Conservation (phyloP, 1,139 yeast species). For the Yamadazyma mexicana region DNA sequence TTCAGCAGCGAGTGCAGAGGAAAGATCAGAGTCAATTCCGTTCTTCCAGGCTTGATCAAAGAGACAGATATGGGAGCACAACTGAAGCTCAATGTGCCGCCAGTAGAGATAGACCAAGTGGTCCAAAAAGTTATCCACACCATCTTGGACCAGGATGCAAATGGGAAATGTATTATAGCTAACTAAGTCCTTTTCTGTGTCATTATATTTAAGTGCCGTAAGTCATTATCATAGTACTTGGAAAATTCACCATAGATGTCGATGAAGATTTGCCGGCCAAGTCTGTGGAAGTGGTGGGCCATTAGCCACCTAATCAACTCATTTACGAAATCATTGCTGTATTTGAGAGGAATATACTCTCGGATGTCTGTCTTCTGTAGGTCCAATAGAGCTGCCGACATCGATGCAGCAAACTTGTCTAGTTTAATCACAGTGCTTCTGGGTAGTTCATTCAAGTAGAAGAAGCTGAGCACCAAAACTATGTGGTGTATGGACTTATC, state of each 20-base stretch:
- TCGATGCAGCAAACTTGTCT: background rate
- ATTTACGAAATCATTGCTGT: conserved; percentile 10
- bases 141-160: conserved; percentile 29
- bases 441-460: conserved; percentile 1
- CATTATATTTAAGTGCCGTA: conserved; percentile 6
- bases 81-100: conserved; percentile 24
- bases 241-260: conserved; percentile 12
- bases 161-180: conserved; percentile 34
- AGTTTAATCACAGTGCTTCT: background rate
- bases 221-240: conserved; percentile 12
- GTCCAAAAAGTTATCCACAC: conserved; percentile 29
- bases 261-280: conserved; percentile 7
- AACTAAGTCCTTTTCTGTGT: background rate
- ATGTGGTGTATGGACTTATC: conserved; percentile 2
- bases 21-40: conserved; percentile 55
- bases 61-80: conserved; percentile 71
- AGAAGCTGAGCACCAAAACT: conserved; percentile 6
- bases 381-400: background rate
- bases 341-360: conserved; percentile 10
- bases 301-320: conserved; percentile 14
- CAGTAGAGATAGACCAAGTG: conserved; percentile 24
- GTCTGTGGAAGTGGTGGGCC: conserved; percentile 2
- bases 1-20: conserved; percentile 64
- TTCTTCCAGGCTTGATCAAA: conserved; percentile 70
- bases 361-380: conserved; percentile 8